A percentile compares a stretch with the other conserved stretches of the same genome.
phyloP scores from a whole-genome alignment of 805 yeast species.

The Wickerhamiella azyma region DNA sequence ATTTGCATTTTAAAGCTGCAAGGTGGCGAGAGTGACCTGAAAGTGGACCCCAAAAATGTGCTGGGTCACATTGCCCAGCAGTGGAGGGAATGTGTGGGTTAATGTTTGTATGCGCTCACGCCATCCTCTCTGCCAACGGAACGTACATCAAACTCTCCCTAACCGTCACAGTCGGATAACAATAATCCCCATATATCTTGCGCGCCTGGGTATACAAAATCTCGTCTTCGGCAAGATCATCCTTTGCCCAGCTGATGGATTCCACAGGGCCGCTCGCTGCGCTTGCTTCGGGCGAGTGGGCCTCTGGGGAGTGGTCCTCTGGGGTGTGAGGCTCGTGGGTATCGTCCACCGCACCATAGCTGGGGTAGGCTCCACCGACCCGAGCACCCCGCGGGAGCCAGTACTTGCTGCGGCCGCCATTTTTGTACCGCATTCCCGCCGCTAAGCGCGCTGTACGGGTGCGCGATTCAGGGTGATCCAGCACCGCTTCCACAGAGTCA shows the following conservation, averaged over 20 bases:
- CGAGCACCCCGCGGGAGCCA: slow-evolving; percentile 42
- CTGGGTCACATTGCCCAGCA: too few species aligned
- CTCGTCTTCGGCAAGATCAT: slow-evolving; percentile 24
- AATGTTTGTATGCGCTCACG: too few species aligned
- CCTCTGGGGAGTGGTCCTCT: background rate
- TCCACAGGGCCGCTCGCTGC: background rate
- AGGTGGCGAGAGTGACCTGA: too few species aligned
- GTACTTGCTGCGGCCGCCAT: slow-evolving; percentile 66
- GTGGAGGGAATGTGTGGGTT: too few species aligned
- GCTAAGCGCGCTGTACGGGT: slow-evolving; percentile 56
- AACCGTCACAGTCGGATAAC: slow-evolving; percentile 30
- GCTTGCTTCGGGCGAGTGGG: background rate
- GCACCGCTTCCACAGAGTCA: slow-evolving; percentile 61
- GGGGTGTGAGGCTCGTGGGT: background rate
- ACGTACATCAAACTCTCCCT: slow-evolving; percentile 19
- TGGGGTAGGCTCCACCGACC: background rate
- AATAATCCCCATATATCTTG: slow-evolving; percentile 29
- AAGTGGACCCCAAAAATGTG: too few species aligned
- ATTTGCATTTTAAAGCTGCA: too few species aligned
- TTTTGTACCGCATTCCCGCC: slow-evolving; percentile 70
- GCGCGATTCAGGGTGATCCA: slow-evolving; percentile 48
- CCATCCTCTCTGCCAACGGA: slow-evolving; percentile 14
- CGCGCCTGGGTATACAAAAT: slow-evolving; percentile 24
- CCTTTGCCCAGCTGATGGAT: slow-evolving; percentile 9
- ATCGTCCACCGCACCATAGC: slow-evolving; percentile 5